Conservation (phyloP, 305 asterid genomes). For the Fraxinus angustifolia region DNA sequence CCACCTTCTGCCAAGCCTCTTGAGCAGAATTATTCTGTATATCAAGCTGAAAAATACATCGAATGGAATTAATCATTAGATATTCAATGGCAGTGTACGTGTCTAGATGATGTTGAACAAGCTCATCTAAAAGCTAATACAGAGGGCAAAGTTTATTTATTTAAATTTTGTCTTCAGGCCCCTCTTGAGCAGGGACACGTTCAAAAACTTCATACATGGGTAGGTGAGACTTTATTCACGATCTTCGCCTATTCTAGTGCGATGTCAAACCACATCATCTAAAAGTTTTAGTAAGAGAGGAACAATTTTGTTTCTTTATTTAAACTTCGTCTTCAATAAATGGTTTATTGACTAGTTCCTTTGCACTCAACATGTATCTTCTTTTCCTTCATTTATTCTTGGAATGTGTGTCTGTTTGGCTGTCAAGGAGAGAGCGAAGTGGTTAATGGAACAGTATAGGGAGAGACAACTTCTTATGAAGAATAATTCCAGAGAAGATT, state of each 20-base stretch:
- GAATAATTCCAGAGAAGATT: not conserved
- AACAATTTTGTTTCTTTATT: not conserved
- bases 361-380: not conserved
- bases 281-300: not conserved
- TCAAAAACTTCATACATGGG: not conserved
- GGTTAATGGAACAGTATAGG: not conserved
- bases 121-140: not conserved
- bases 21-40: constrained; percentile 75
- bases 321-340: not conserved
- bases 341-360: not conserved
- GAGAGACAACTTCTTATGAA: not conserved
- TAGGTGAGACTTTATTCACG: not conserved
- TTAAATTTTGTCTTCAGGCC: not conserved
- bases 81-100: not conserved
- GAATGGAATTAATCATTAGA: not conserved
- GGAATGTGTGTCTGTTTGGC: not conserved
- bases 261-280: not conserved
- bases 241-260: not conserved
- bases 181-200: not conserved
- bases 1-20: constrained; percentile 75
- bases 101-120: not conserved
- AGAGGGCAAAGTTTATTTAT: not conserved
- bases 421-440: not conserved
- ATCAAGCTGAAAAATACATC: constrained; percentile 70
- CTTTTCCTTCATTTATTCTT: not conserved